A percentile compares a stretch with the other conserved stretches of the same genome.
phyloP scores from a whole-genome alignment of 768 basidiomycete genomes.

The Pisolithus sp. region DNA sequence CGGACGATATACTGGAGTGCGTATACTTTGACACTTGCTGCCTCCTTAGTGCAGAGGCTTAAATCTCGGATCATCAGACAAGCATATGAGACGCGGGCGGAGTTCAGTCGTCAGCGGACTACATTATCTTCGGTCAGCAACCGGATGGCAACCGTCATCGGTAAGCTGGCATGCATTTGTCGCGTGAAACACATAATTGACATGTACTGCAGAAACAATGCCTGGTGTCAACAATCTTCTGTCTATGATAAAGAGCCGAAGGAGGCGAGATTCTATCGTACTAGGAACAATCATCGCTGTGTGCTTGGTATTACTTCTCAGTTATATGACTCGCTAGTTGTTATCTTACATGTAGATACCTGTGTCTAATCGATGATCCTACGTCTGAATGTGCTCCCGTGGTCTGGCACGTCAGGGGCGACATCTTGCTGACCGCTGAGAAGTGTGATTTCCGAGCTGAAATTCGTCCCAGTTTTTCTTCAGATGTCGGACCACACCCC shows the following conservation, averaged over 20 bases:
- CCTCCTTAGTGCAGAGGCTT: background rate
- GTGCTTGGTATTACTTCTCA: conserved; percentile 59
- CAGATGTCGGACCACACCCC: conserved; percentile 63
- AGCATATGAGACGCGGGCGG: conserved; percentile 94
- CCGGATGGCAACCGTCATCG: conserved; percentile 77
- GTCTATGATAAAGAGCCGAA: conserved; percentile 86
- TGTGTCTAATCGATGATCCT: conserved; percentile 1
- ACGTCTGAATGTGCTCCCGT: background rate
- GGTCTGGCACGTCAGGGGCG: background rate
- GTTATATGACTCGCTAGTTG: conserved; percentile 35
- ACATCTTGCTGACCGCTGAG: background rate
- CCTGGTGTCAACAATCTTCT: conserved; percentile 93
- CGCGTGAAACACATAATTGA: background rate
- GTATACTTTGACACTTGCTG: conserved; percentile 19
- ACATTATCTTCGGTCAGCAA: conserved; percentile 74
- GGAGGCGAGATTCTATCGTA: conserved; percentile 85
- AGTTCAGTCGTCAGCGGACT: conserved; percentile 78
- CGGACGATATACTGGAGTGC: conserved; percentile 84
- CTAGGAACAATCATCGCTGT: conserved; percentile 85
- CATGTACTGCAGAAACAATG: conserved; percentile 56
- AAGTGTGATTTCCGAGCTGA: conserved; percentile 39
- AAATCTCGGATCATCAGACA: conserved; percentile 47
- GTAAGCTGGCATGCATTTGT: conserved; percentile 36
- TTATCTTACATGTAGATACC: background rate
- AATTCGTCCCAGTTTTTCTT: conserved; percentile 71